Evolutionary conservation across 495 filamentous ascomycete genomes (phyloP).

Genomic region (Copromyces sp.): DNA sequence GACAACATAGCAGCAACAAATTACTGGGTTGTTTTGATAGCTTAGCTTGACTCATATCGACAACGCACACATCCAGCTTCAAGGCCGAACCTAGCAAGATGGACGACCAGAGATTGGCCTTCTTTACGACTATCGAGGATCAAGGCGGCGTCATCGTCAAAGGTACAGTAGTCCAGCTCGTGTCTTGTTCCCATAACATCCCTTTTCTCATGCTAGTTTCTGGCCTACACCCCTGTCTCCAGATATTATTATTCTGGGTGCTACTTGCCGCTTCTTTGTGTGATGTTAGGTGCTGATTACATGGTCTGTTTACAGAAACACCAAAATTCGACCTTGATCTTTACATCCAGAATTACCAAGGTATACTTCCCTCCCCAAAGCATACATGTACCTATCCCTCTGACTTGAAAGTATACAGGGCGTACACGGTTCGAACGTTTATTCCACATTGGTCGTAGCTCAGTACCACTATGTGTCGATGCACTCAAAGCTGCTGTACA

Average conservation of each 20-base stretch:
- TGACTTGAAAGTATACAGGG: slow-evolving; percentile 31
- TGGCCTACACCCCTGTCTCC: background rate
- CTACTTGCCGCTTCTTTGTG: slow-evolving; percentile 1
- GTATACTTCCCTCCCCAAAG: slow-evolving; percentile 33
- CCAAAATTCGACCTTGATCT: slow-evolving; percentile 91
- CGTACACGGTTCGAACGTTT: slow-evolving; percentile 71
- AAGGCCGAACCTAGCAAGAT: slow-evolving; percentile 6
- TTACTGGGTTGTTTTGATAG: background rate
- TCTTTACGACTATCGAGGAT: slow-evolving; percentile 36
- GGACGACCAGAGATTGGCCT: slow-evolving; percentile 22
- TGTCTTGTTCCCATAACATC: background rate
- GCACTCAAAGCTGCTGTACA: slow-evolving; percentile 66
- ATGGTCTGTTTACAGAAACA: slow-evolving; percentile 40
- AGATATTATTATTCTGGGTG: background rate
- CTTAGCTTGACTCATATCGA: background rate
- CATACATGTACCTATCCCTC: background rate
- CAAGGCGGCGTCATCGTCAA: slow-evolving; percentile 35
- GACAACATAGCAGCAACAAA: background rate
- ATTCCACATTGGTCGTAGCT: slow-evolving; percentile 67
- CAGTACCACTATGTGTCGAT: slow-evolving; percentile 65
- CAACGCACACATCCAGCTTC: background rate
- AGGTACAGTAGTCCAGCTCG: slow-evolving; percentile 23
- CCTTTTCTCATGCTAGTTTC: background rate
- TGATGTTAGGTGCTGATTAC: background rate
- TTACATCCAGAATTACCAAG: slow-evolving; percentile 85